phyloP scores from a whole-genome alignment of 495 filamentous ascomycete genomes.

The Podospora sp. region DNA sequence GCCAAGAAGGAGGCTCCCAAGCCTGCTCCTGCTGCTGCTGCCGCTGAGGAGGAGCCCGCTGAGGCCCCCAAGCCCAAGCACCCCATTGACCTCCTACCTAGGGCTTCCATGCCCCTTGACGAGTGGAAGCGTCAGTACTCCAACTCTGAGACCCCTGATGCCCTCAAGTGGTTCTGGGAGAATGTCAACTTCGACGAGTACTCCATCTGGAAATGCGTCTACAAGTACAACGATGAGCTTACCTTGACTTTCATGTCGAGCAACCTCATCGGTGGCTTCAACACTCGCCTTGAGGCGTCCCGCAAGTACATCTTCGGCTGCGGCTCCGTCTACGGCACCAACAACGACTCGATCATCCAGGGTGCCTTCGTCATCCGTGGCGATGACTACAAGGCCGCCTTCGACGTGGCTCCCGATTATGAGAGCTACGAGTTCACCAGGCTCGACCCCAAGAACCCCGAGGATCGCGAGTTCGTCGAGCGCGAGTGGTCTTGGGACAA shows the following conservation, averaged over 20 bases:
- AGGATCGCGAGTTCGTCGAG: constrained; percentile 81
- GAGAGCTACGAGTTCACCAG: constrained; percentile 96
- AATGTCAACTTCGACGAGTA: constrained; percentile 90
- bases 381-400: constrained; percentile 80
- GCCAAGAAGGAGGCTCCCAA: constrained; percentile 57
- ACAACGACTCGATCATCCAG: constrained; percentile 83
- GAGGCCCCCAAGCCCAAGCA: constrained; percentile 92
- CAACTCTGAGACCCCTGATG: constrained; percentile 86
- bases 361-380: constrained; percentile 95
- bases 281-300: constrained; percentile 92
- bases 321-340: constrained; percentile 82
- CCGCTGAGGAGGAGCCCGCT: constrained; percentile 69
- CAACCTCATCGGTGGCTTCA: constrained; percentile 98
- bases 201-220: constrained; percentile 87
- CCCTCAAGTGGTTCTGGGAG: constrained; percentile 98
- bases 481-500: constrained; percentile 87
- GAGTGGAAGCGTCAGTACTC: constrained; percentile 99
- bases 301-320: constrained; percentile 98
- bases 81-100: constrained; percentile 83
- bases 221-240: constrained; percentile 98
- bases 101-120: constrained; percentile 79
- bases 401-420: constrained; percentile 94
- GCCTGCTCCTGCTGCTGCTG: constrained; percentile 61
- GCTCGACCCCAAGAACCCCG: constrained; percentile 82
- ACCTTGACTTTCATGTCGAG: constrained; percentile 96